Conservation (phyloP, 108 stramenopile species). For the Stephanodiscus minutulus region DNA sequence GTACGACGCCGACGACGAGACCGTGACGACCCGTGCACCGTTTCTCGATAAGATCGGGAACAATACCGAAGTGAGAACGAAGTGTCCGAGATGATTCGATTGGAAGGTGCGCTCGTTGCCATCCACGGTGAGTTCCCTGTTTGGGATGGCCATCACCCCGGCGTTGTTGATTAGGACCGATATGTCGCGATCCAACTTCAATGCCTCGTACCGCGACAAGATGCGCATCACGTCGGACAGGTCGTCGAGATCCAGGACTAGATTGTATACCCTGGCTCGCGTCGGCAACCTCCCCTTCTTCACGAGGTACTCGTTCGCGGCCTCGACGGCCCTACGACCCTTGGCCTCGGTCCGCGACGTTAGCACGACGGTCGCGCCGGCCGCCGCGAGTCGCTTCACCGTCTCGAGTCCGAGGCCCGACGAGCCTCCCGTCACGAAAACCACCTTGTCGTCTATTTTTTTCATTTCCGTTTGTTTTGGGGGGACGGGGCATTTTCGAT, state of each 20-base stretch:
- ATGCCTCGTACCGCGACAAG: slow-evolving; percentile 25
- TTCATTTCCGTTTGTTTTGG: not conserved
- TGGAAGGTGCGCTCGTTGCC: slow-evolving; percentile 73
- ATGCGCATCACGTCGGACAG: slow-evolving; percentile 50
- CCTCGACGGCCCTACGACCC: slow-evolving; percentile 52
- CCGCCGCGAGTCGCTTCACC: slow-evolving; percentile 57
- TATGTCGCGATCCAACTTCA: slow-evolving; percentile 41
- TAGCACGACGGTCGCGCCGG: slow-evolving; percentile 75
- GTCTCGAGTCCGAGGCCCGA: slow-evolving; percentile 80
- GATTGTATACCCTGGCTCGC: not conserved
- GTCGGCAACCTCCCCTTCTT: slow-evolving; percentile 35
- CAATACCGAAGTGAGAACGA: slow-evolving; percentile 61
- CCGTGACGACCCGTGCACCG: slow-evolving; percentile 55
- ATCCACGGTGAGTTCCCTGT: slow-evolving; percentile 53
- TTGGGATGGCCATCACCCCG: slow-evolving; percentile 70
- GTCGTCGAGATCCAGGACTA: slow-evolving; percentile 48
- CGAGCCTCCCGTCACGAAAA: slow-evolving; percentile 74
- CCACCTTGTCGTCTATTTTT: slow-evolving; percentile 44
- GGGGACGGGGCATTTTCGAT: no score
- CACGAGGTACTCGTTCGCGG: slow-evolving; percentile 40
- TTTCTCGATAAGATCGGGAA: slow-evolving; percentile 35
- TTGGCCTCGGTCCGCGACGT: slow-evolving; percentile 53
- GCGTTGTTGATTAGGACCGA: slow-evolving; percentile 85
- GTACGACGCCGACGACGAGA: slow-evolving; percentile 57
- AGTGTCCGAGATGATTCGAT: slow-evolving; percentile 79